Percentiles rank a stretch among this genome's conserved stretches.
These are phyloP conservation scores for Tulasnella sp. DNA, from an alignment of 768 basidiomycete species.

Conservation along the genomic window DNA sequence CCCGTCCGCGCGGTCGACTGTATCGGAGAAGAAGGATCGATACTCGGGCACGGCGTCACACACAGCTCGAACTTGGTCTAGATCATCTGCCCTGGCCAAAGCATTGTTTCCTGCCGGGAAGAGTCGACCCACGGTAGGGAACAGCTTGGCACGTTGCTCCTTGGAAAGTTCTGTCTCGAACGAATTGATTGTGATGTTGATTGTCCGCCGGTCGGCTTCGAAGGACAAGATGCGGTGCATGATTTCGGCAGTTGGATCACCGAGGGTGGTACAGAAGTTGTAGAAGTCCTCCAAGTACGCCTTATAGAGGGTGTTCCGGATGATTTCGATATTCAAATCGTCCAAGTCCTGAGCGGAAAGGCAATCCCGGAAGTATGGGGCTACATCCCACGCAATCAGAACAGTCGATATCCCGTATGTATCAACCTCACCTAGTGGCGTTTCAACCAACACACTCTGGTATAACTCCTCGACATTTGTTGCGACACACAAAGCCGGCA, in stretches of 20 bases:
- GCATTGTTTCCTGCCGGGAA: constrained; percentile 94
- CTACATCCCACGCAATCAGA: constrained; percentile 27
- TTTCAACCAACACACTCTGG: constrained; percentile 93
- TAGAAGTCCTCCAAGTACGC: constrained; percentile 98
- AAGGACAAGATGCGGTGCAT: constrained; percentile 90
- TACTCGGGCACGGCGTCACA: constrained; percentile 87
- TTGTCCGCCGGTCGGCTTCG: constrained; percentile 90
- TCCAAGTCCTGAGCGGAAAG: constrained; percentile 92
- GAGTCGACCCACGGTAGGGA: constrained; percentile 85
- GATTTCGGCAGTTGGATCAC: constrained; percentile 76
- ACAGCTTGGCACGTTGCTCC: constrained; percentile 86
- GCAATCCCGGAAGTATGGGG: constrained; percentile 94
- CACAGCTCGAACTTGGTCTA: constrained; percentile 79
- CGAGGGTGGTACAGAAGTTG: constrained; percentile 63
- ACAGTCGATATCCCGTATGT: neutral
- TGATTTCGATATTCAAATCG: constrained; percentile 98
- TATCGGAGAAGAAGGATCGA: constrained; percentile 67
- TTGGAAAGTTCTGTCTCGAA: constrained; percentile 92
- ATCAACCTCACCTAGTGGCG: constrained; percentile 70
- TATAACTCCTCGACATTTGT: constrained; percentile 98
- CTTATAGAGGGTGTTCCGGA: constrained; percentile 98
- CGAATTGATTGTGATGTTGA: constrained; percentile 99
- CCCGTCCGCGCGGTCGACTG: constrained; percentile 27
- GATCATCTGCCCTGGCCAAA: constrained; percentile 85
- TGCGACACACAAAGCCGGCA: constrained; percentile 98